Evolutionary conservation across 1,139 yeast species (phyloP).

Genomic region (Candida dubliniensis): DNA sequence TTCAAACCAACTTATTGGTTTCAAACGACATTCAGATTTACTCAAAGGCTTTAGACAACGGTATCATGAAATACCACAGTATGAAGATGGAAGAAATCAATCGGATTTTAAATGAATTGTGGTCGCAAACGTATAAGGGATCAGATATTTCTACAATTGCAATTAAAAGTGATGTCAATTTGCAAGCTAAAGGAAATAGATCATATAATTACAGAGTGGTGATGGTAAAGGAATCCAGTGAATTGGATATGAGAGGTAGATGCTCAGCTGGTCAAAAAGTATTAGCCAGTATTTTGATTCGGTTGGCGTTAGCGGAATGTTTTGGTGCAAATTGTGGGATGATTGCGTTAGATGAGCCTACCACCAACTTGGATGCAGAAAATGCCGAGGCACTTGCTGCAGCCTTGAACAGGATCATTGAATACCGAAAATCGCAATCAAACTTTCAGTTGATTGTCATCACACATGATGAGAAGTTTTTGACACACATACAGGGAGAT

Average conservation of each 20-base stretch:
- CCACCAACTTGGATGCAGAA: constrained; percentile 89
- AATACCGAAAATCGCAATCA: constrained; percentile 69
- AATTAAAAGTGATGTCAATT: constrained; percentile 76
- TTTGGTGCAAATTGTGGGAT: constrained; percentile 95
- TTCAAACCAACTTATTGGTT: constrained; percentile 77
- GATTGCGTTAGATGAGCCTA: constrained; percentile 96
- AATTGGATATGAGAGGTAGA: constrained; percentile 95
- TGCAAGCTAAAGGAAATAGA: constrained; percentile 57
- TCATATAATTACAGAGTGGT: constrained; percentile 92
- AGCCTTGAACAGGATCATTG: constrained; percentile 75
- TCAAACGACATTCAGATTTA: constrained; percentile 82
- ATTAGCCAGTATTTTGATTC: constrained; percentile 83
- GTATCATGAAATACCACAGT: constrained; percentile 91
- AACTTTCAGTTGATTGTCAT: constrained; percentile 94
- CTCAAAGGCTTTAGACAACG: constrained; percentile 83
- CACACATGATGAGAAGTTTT: constrained; percentile 92
- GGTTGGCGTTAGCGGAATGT: constrained; percentile 92
- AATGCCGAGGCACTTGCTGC: constrained; percentile 86
- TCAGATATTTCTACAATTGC: constrained; percentile 92
- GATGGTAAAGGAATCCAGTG: constrained; percentile 90
- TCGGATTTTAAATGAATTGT: constrained; percentile 79
- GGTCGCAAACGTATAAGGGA: constrained; percentile 94
- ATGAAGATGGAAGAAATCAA: constrained; percentile 93
- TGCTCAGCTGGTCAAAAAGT: constrained; percentile 99
- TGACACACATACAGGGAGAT: constrained; percentile 81